A percentile compares a stretch with the other conserved stretches of the same genome.
Conservation (phyloP, 163 green algal genomes). For the Scenedesmus sp. region DNA sequence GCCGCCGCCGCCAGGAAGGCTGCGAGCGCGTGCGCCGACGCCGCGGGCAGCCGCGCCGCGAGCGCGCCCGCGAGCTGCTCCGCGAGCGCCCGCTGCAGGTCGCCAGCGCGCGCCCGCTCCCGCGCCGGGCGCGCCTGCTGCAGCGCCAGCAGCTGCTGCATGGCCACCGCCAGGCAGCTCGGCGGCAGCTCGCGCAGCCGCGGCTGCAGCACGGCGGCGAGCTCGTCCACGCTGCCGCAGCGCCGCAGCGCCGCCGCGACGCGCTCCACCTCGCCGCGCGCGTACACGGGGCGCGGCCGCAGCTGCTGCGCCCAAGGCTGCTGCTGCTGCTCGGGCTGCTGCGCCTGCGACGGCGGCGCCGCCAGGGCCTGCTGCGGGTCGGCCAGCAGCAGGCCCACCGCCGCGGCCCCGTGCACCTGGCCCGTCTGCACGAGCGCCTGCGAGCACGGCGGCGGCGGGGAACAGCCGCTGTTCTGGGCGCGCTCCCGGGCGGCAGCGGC, state of each 20-base stretch:
- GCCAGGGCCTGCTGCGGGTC: neutral
- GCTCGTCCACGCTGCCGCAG: constrained; percentile 13
- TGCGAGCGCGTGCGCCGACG: neutral
- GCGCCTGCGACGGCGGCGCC: neutral
- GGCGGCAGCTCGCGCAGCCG: neutral
- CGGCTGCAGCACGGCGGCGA: constrained; percentile 4
- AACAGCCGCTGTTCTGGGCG: too few species aligned
- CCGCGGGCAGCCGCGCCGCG: constrained; percentile 17
- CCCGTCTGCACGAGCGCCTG: too few species aligned
- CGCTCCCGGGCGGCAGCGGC: too few species aligned
- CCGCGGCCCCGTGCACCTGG: too few species aligned
- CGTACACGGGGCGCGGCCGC: constrained; percentile 10
- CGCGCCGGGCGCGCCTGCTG: neutral
- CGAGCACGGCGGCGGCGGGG: too few species aligned
- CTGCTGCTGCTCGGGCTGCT: constrained; percentile 15
- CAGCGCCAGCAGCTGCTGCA: constrained; percentile 29
- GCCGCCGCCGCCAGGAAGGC: constrained; percentile 28
- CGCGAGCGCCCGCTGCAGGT: neutral
- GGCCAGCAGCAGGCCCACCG: neutral
- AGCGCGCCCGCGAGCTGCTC: constrained; percentile 21
- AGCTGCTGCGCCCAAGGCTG: neutral
- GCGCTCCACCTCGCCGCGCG: constrained; percentile 6
- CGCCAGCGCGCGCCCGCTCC: neutral
- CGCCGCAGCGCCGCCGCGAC: constrained; percentile 1
- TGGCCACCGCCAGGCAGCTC: constrained; percentile 4